Conservation (phyloP, 768 basidiomycete species). For the Albatrellus ellisii region DNA sequence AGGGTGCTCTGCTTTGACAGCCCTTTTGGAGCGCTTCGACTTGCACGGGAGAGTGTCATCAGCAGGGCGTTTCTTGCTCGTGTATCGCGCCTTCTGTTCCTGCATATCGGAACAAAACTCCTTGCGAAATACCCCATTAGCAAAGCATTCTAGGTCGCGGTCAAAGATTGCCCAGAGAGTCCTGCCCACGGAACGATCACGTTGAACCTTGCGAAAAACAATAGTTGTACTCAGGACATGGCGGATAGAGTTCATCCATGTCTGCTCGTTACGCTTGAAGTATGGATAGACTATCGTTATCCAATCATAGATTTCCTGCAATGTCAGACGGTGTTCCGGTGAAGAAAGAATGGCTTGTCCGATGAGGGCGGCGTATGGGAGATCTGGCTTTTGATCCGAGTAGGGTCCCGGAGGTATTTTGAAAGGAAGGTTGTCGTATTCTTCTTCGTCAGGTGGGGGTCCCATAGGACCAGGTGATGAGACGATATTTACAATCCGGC, state of each 20-base stretch:
- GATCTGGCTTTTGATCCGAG: conserved; percentile 64
- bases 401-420: conserved; percentile 79
- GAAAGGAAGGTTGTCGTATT: conserved; percentile 57
- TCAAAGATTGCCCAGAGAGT: conserved; percentile 84
- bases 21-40: conserved; percentile 21
- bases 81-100: conserved; percentile 17
- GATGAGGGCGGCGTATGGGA: conserved; percentile 90
- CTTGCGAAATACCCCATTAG: conserved; percentile 71
- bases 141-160: conserved; percentile 72
- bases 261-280: conserved; percentile 85
- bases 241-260: conserved; percentile 98
- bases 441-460: conserved; percentile 47
- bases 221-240: conserved; percentile 90
- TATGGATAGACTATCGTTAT: conserved; percentile 90
- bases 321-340: conserved; percentile 67
- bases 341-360: conserved; percentile 90
- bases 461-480: conserved; percentile 78
- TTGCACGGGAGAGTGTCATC: conserved; percentile 14
- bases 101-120: conserved; percentile 30
- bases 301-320: conserved; percentile 95
- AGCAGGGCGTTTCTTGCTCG: conserved; percentile 10
- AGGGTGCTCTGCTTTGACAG: conserved; percentile 8
- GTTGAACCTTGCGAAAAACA: conserved; percentile 75
- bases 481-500: conserved; percentile 54
- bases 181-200: conserved; percentile 67